Conservation (phyloP, 257 asterid genomes). For the Anisodus acutangulus region DNA sequence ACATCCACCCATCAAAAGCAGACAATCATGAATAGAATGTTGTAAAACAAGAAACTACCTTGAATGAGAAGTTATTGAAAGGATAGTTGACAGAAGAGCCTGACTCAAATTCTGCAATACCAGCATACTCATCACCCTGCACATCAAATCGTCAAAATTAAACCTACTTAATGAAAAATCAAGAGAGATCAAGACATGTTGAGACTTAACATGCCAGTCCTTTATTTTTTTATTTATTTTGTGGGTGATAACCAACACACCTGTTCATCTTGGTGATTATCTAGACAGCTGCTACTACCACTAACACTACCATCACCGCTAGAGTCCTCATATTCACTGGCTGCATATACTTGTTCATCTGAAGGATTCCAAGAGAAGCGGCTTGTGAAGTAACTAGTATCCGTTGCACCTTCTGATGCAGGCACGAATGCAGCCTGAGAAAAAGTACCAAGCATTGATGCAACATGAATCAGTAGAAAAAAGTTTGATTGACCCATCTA, state of each 20-base stretch:
- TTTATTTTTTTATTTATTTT: background rate
- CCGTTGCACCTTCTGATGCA: constrained; percentile 87
- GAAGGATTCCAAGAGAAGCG: constrained; percentile 95
- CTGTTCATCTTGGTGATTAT: constrained; percentile 93
- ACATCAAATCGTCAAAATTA: constrained; percentile 24
- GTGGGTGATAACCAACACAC: constrained; percentile 41
- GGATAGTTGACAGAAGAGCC: constrained; percentile 77
- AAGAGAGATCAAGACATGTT: background rate
- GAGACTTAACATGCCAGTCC: background rate
- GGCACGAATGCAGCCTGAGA: constrained; percentile 94
- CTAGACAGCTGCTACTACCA: constrained; percentile 84
- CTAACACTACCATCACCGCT: constrained; percentile 88
- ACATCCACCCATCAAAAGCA: constrained; percentile 10
- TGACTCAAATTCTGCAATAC: constrained; percentile 68
- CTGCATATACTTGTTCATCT: constrained; percentile 83
- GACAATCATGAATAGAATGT: background rate
- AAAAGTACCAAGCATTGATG: constrained; percentile 26
- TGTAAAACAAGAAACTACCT: constrained; percentile 55
- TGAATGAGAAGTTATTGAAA: constrained; percentile 94
- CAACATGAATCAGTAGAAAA: background rate
- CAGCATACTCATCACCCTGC: constrained; percentile 80
- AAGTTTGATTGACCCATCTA: background rate
- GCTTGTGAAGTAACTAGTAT: constrained; percentile 95
- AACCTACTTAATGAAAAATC: constrained; percentile 15
- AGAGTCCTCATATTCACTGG: constrained; percentile 84